phyloP scores from a whole-genome alignment of 495 filamentous ascomycete species.

The Apodospora peruviana region DNA sequence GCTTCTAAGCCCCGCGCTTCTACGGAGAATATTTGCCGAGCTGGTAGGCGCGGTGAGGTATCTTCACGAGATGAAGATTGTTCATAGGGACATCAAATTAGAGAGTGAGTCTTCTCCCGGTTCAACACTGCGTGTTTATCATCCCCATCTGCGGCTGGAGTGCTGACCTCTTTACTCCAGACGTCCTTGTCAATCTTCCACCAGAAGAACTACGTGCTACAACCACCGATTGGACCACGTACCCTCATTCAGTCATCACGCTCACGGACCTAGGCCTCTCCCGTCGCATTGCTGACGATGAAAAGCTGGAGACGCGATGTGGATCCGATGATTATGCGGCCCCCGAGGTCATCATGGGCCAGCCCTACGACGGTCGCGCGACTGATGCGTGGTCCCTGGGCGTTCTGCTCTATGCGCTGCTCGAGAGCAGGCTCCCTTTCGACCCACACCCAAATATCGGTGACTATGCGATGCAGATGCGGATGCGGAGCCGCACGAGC shows the following conservation, averaged over 20 bases:
- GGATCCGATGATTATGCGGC: constrained; percentile 97
- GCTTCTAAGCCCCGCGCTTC: constrained; percentile 58
- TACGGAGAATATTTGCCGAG: constrained; percentile 86
- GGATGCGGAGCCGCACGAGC: constrained; percentile 67
- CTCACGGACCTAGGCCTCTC: constrained; percentile 93
- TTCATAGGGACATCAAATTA: constrained; percentile 95
- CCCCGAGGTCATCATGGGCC: constrained; percentile 91
- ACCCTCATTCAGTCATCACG: constrained; percentile 76
- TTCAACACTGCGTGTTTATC: constrained; percentile 8
- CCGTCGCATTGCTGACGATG: constrained; percentile 69
- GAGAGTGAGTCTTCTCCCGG: constrained; percentile 62
- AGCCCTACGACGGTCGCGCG: constrained; percentile 86
- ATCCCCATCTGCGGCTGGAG: background rate
- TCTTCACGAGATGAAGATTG: constrained; percentile 78
- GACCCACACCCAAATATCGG: constrained; percentile 72
- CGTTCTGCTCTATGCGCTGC: constrained; percentile 85
- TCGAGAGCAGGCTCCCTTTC: constrained; percentile 88
- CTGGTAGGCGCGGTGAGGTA: constrained; percentile 79
- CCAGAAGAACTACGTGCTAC: constrained; percentile 40
- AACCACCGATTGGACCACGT: constrained; percentile 56
- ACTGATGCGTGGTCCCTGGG: constrained; percentile 95
- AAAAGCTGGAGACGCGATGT: constrained; percentile 80
- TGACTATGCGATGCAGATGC: constrained; percentile 51
- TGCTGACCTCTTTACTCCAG: constrained; percentile 41
- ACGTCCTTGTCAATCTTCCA: constrained; percentile 84